A percentile compares a stretch with the other conserved stretches of the same genome.
phyloP scores from a whole-genome alignment of 1,139 yeast species.

The Sugiyamaella grinbergsii region DNA sequence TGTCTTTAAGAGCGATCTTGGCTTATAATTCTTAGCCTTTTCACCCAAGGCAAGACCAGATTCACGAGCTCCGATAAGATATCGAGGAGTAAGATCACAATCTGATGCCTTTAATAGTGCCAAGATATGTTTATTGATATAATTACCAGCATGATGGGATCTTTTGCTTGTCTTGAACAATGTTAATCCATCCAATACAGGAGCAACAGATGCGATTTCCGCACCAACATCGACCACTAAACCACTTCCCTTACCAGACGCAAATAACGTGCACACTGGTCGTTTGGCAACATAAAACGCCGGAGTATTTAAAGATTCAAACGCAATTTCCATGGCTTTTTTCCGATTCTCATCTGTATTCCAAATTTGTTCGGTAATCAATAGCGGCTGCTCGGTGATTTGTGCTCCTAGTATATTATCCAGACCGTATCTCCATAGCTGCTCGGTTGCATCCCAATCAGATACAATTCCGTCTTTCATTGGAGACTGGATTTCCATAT shows the following conservation, averaged over 20 bases:
- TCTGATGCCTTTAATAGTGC: conserved; percentile 31
- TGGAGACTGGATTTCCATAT: conserved; percentile 42
- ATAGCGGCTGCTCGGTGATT: conserved; percentile 69
- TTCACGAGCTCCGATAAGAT: conserved; percentile 38
- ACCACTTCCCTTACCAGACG: conserved; percentile 91
- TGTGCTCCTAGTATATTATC: conserved; percentile 52
- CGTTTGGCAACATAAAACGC: conserved; percentile 84
- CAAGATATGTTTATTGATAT: conserved; percentile 37
- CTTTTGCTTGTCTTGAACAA: conserved; percentile 51
- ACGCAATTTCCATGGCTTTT: conserved; percentile 70
- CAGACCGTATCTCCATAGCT: conserved; percentile 45
- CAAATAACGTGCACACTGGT: conserved; percentile 90
- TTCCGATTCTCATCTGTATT: conserved; percentile 67
- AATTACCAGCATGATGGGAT: conserved; percentile 44
- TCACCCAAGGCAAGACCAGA: conserved; percentile 38
- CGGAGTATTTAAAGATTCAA: conserved; percentile 75
- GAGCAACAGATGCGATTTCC: conserved; percentile 79
- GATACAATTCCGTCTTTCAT: conserved; percentile 43
- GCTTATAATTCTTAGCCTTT: conserved; percentile 44
- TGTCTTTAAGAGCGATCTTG: conserved; percentile 35
- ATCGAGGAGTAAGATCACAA: conserved; percentile 41
- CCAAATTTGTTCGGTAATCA: conserved; percentile 88
- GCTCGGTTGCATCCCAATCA: conserved; percentile 50
- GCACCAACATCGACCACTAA: conserved; percentile 93
- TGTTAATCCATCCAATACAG: conserved; percentile 92